Evolutionary conservation across 768 basidiomycete genomes (phyloP).

Genomic region (Suillus clintonianus): DNA sequence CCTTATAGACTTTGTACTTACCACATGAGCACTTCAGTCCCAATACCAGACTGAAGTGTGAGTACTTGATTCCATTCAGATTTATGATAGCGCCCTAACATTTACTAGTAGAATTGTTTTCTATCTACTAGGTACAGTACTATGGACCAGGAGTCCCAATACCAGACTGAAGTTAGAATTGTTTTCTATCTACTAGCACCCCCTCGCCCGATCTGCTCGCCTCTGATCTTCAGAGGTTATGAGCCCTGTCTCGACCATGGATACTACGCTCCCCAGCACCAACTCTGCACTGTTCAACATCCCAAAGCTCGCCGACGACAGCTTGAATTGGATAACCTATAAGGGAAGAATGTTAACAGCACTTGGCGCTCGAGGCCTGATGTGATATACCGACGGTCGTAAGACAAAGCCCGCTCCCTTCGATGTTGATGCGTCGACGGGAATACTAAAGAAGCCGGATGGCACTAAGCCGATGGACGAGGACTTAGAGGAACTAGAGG

Average conservation of each 20-base stretch:
- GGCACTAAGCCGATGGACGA: no score
- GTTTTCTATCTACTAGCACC: no score
- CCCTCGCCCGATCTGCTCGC: no score
- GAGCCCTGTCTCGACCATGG: neutral
- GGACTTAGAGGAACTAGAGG: slow-evolving; percentile 1
- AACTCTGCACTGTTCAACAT: neutral
- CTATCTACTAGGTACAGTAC: no score
- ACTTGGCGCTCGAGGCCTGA: neutral
- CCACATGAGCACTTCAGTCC: no score
- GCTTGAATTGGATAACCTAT: neutral
- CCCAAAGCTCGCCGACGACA: neutral
- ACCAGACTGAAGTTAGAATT: no score
- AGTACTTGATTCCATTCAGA: no score
- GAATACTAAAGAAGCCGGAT: neutral
- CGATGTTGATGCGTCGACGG: neutral
- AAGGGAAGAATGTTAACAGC: neutral
- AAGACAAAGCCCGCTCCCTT: neutral
- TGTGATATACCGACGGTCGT: neutral
- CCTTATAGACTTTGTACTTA: no score
- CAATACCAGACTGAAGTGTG: no score
- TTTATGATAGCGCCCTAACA: no score
- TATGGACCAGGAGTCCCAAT: no score
- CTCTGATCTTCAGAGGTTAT: neutral
- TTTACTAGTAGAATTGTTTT: no score
- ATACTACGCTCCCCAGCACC: neutral